A percentile compares a stretch with the other conserved stretches of the same genome.
These are phyloP conservation scores for Spinellus fusiger DNA, from an alignment of 192 early-diverging fungal species.

Conservation along the genomic window DNA sequence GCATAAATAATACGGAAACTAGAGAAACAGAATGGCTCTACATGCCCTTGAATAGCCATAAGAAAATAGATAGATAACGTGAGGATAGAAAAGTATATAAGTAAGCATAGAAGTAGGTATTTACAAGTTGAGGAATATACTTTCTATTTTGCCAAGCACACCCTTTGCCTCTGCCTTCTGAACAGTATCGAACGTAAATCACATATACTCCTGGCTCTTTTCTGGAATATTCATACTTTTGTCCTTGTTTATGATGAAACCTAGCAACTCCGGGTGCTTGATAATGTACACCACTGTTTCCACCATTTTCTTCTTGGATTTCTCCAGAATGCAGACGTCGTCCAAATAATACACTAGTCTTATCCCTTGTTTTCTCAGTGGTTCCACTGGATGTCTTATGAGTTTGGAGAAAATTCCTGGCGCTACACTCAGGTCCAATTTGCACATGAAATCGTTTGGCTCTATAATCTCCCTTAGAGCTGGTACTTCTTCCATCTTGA, in stretches of 20 bases:
- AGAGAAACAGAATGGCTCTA: no score
- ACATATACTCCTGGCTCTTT: not conserved
- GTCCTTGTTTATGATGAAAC: not conserved
- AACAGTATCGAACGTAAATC: not conserved
- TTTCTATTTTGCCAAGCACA: no score
- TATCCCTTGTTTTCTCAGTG: slow-evolving; percentile 5
- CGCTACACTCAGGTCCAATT: not conserved
- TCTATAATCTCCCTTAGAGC: not conserved
- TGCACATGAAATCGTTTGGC: not conserved
- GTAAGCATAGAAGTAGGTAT: no score
- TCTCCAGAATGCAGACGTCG: slow-evolving; percentile 1
- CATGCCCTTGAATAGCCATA: no score
- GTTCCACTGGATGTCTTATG: not conserved
- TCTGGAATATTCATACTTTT: not conserved
- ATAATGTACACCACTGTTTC: not conserved
- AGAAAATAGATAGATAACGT: no score
- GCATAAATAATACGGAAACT: no score
- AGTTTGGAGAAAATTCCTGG: not conserved
- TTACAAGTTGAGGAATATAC: no score
- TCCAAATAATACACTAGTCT: slow-evolving; percentile 26
- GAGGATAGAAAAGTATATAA: no score
- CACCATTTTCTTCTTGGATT: not conserved
- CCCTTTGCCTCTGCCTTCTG: no score
- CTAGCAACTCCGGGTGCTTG: not conserved
- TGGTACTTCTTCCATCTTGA: not conserved